Evolutionary conservation across 2,329 filamentous ascomycete species (phyloP), one percentile per base, ranked within the genome.

Genomic region (Verticillium nubilum): DNA sequence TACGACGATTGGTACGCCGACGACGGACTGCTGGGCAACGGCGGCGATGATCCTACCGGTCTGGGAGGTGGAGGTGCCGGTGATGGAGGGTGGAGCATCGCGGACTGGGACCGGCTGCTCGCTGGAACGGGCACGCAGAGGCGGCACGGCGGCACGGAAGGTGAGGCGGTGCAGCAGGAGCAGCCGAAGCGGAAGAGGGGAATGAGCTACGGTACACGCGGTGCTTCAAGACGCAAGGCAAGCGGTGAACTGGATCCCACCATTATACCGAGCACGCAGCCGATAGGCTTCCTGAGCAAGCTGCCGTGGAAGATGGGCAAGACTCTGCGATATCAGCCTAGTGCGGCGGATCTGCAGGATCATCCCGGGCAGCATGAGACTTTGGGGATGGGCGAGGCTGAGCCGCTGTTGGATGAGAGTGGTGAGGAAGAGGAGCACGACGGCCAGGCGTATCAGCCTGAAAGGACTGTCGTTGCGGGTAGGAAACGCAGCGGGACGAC

Each of bases 1-100:
- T 98, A 98, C 77, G 94, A 97, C 74, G 94, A 97, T 74, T 98
- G 94, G 94, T 92, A 97, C 62, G 80, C 83, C 59, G 82, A 85
- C 55, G 78, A 81, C 58, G 74, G 76, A 57, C 42, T 57, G 7
- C 25, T n/a, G 25, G 52, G 52, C 52, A 19, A 10, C 25, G 54
- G 35, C 23, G 62, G 59, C 7, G 54, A 56, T 27, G 54, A 25
- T 17, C 5, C n/a, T 12, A 23, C 42, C 42, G 42, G n/a, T 5
- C 42, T 50, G n/a, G 56, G 59, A 12, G 62, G 66, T 5, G 68
- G 67, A 25, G 69, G 71, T 37, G 69, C 70, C 29, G 82, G 84
- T 56, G 83, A 87, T 0, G 88, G 82, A 52, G 75, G 86, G 53
- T 96, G 92, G 90, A 87, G 88, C 42, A 87, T 78, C 66, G 92